These are phyloP conservation scores for Gracilariopsis chorda DNA, from an alignment of 23 red algal genomes.

Conservation along the genomic window DNA sequence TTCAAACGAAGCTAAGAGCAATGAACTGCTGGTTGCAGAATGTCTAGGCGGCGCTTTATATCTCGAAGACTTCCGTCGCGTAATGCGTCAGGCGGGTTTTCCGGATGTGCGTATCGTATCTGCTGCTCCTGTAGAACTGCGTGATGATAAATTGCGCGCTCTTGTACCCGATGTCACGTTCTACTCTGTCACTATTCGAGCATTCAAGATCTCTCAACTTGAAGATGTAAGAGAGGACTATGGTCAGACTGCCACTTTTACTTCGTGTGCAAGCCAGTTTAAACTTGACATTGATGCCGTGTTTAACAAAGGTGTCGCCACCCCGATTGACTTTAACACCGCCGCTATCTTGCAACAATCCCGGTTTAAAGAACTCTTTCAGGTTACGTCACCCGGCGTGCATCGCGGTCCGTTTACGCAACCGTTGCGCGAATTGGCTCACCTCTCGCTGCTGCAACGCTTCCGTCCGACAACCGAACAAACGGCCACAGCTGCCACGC, in stretches of 20 bases:
- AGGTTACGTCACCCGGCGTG: conserved; percentile 9
- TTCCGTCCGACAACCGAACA: conserved; percentile 5
- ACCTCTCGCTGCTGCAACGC: not conserved
- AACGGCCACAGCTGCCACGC: too few species aligned
- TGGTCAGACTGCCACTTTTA: conserved; percentile 78
- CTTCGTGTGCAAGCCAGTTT: conserved; percentile 24
- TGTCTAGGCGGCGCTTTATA: conserved; percentile 87
- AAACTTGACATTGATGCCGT: conserved; percentile 60
- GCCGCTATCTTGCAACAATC: conserved; percentile 59
- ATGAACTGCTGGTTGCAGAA: conserved; percentile 71
- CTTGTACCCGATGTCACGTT: conserved; percentile 73
- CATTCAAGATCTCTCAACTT: conserved; percentile 67
- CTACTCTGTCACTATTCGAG: conserved; percentile 81
- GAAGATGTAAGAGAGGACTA: conserved; percentile 82
- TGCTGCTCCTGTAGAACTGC: conserved; percentile 48
- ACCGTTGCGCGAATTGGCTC: not conserved
- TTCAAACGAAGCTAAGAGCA: conserved; percentile 28
- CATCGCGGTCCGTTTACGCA: conserved; percentile 66
- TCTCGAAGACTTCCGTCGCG: conserved; percentile 70
- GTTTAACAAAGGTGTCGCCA: conserved; percentile 42
- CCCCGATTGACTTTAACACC: conserved; percentile 80
- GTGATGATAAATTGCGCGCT: conserved; percentile 14
- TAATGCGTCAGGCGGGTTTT: conserved; percentile 73
- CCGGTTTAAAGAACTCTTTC: conserved; percentile 44
- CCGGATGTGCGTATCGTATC: conserved; percentile 76